A percentile compares a stretch with the other conserved stretches of the same genome.
These are phyloP conservation scores for Inga leiocalycina DNA, from an alignment of 306 rosid genomes.

Conservation along the genomic window DNA sequence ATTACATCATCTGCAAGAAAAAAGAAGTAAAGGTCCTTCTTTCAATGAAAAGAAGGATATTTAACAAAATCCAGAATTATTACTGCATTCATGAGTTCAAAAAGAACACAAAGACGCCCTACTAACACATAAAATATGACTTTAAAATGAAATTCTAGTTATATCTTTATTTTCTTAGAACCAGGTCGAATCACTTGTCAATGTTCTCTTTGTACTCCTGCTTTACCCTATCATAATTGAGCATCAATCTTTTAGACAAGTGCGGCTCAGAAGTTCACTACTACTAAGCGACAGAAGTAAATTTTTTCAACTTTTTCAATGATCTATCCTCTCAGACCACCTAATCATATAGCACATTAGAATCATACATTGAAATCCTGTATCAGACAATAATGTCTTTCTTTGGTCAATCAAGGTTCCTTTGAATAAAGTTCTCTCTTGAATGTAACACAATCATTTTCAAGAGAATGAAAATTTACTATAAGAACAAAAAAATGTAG, in stretches of 20 bases:
- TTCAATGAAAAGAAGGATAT: background rate
- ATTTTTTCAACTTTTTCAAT: background rate
- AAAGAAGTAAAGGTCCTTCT: background rate
- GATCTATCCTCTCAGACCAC: background rate
- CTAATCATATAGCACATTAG: background rate
- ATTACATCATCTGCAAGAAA: conserved; percentile 72
- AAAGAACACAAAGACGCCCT: background rate
- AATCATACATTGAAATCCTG: background rate
- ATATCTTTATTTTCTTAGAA: background rate
- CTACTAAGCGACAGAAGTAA: background rate
- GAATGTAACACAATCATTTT: conserved; percentile 7
- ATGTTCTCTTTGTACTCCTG: background rate
- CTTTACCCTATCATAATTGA: background rate
- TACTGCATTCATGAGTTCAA: conserved; percentile 30
- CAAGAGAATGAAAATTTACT: conserved; percentile 13
- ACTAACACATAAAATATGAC: background rate
- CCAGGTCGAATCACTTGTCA: background rate
- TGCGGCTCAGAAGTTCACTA: background rate
- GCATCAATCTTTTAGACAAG: background rate
- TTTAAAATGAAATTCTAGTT: background rate
- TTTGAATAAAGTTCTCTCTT: background rate
- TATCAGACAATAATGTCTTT: background rate
- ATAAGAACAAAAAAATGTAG: background rate
- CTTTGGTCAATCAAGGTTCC: background rate
- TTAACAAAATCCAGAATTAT: background rate